Conservation (phyloP, 495 filamentous ascomycete genomes). For the Geoglossum glabrum region DNA sequence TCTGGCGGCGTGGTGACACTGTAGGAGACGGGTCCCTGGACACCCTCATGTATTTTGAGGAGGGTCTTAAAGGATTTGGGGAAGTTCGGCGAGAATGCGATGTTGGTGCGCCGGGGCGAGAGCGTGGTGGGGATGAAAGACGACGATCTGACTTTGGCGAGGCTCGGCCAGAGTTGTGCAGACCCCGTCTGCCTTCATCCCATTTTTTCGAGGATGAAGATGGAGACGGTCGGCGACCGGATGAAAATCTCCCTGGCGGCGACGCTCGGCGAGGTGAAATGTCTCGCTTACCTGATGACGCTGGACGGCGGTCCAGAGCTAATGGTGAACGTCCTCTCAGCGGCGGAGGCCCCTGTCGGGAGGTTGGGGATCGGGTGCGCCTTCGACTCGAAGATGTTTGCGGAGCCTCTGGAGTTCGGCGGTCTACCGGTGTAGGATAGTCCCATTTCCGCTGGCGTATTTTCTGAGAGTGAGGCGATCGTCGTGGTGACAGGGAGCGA, state of each 20-base stretch:
- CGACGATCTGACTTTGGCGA: background rate
- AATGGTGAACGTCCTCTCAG: background rate
- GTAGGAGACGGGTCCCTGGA: background rate
- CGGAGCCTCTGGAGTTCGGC: background rate
- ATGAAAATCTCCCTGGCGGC: background rate
- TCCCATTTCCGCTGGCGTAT: background rate
- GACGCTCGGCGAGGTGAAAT: conserved; percentile 1
- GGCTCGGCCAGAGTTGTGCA: background rate
- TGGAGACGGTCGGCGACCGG: conserved; percentile 2
- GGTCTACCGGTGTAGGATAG: background rate
- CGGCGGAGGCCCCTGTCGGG: background rate
- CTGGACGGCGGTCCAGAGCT: background rate
- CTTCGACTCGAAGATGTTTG: background rate
- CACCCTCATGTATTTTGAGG: background rate
- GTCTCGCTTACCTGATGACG: conserved; percentile 1
- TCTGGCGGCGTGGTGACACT: background rate
- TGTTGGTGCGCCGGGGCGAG: background rate
- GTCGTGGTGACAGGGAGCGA: background rate
- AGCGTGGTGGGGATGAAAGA: background rate
- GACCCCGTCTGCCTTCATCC: background rate
- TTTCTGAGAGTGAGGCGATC: conserved; percentile 2
- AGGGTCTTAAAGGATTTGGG: background rate
- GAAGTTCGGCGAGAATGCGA: background rate
- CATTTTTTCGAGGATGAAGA: background rate
- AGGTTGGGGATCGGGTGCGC: conserved; percentile 1